Evolutionary conservation across 139 green algal species (phyloP).

Genomic region (Microglena sp.): DNA sequence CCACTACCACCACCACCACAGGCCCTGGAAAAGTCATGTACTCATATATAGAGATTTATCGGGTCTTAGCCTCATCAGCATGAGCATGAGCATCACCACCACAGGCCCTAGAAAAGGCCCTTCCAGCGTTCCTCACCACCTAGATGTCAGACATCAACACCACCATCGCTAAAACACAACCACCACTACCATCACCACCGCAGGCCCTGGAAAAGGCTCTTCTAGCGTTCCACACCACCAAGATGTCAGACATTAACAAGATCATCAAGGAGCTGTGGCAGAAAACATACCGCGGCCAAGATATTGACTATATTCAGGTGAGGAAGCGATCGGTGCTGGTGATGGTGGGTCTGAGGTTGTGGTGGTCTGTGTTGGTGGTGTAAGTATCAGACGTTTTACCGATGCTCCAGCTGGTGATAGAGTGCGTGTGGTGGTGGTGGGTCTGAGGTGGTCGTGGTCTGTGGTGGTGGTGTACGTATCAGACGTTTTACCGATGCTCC

Average conservation of each 20-base stretch:
- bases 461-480: too few relatives aligned
- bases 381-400: too few relatives aligned
- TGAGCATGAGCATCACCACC: too few relatives aligned
- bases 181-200: background rate
- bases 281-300: slow-evolving; percentile 89
- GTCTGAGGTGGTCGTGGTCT: too few relatives aligned
- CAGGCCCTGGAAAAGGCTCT: slow-evolving; percentile 85
- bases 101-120: slow-evolving; percentile 79
- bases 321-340: too few relatives aligned
- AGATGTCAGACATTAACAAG: slow-evolving; percentile 97
- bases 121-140: slow-evolving; percentile 87
- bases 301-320: slow-evolving; percentile 96
- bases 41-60: too few relatives aligned
- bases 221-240: slow-evolving; percentile 87
- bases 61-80: too few relatives aligned
- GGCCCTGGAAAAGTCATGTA: slow-evolving; percentile 78
- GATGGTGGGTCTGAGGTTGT: too few relatives aligned
- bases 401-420: too few relatives aligned
- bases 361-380: too few relatives aligned
- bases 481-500: too few relatives aligned
- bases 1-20: slow-evolving; percentile 22
- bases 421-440: too few relatives aligned
- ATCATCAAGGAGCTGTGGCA: slow-evolving; percentile 98
- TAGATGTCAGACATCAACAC: slow-evolving; percentile 97
- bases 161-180: slow-evolving; percentile 17